A percentile compares a stretch with the other conserved stretches of the same genome.
Conservation (phyloP, 2,329 filamentous ascomycete genomes). For the Colletotrichum sojae region DNA sequence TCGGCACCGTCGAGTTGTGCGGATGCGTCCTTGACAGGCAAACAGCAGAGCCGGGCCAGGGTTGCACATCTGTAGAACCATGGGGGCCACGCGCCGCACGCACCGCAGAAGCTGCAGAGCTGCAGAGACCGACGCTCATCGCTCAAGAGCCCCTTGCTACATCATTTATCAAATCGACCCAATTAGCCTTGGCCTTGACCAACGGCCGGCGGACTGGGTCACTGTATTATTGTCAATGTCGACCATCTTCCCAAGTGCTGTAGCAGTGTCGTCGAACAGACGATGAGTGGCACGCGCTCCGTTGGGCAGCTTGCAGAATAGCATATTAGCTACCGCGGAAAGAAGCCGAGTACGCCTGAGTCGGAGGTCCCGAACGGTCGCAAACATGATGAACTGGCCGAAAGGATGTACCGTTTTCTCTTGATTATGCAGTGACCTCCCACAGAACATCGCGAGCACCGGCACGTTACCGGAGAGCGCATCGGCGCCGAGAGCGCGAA, state of each 20-base stretch:
- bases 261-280: too few relatives aligned
- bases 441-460: background rate
- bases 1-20: background rate
- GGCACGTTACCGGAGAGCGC: background rate
- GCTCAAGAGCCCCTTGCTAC: background rate
- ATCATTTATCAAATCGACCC: background rate
- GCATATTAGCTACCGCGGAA: too few relatives aligned
- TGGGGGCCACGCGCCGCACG: background rate
- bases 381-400: too few relatives aligned
- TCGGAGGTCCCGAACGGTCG: too few relatives aligned
- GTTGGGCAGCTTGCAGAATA: too few relatives aligned
- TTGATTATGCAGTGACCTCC: too few relatives aligned
- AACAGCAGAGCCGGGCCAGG: slow-evolving; percentile 9
- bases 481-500: background rate
- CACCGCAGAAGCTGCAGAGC: slow-evolving; percentile 23
- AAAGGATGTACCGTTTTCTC: too few relatives aligned
- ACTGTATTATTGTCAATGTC: background rate
- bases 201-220: background rate
- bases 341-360: too few relatives aligned
- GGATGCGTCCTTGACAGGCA: slow-evolving; percentile 8
- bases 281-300: too few relatives aligned
- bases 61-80: background rate
- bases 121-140: slow-evolving; percentile 2
- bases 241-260: too few relatives aligned
- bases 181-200: background rate